A percentile compares a stretch with the other conserved stretches of the same genome.
Conservation (phyloP, 345 rosid species). For the Eucalyptus viminalis region DNA sequence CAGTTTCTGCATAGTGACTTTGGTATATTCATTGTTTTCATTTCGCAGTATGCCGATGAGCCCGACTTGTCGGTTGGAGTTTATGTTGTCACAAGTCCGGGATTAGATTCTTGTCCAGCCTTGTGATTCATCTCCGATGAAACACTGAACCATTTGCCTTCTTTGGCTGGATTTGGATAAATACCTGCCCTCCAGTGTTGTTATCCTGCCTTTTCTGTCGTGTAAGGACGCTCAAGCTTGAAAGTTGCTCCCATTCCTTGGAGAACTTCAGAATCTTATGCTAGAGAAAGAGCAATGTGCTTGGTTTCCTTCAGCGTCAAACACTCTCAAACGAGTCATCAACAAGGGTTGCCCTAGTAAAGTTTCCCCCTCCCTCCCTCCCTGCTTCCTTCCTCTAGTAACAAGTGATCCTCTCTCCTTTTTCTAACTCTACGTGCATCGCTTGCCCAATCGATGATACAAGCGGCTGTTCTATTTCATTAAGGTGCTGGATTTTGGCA, state of each 20-base stretch:
- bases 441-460: background rate
- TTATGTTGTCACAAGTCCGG: background rate
- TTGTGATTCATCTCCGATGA: background rate
- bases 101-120: background rate
- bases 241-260: background rate
- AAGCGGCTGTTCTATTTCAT: background rate
- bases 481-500: background rate
- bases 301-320: background rate
- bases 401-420: background rate
- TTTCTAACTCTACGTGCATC: background rate
- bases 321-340: background rate
- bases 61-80: background rate
- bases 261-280: background rate
- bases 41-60: background rate
- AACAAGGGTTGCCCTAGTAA: background rate
- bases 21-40: background rate
- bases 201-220: background rate
- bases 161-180: background rate
- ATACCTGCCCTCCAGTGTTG: background rate
- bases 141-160: background rate
- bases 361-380: background rate
- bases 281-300: background rate
- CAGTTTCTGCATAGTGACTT: background rate
- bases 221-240: background rate
- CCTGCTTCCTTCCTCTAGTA: background rate